Percentiles rank a stretch among this genome's conserved stretches.
These are phyloP conservation scores for Magnaporthiopsis rhizophila DNA, from an alignment of 2,329 filamentous ascomycete genomes.

Conservation along the genomic window DNA sequence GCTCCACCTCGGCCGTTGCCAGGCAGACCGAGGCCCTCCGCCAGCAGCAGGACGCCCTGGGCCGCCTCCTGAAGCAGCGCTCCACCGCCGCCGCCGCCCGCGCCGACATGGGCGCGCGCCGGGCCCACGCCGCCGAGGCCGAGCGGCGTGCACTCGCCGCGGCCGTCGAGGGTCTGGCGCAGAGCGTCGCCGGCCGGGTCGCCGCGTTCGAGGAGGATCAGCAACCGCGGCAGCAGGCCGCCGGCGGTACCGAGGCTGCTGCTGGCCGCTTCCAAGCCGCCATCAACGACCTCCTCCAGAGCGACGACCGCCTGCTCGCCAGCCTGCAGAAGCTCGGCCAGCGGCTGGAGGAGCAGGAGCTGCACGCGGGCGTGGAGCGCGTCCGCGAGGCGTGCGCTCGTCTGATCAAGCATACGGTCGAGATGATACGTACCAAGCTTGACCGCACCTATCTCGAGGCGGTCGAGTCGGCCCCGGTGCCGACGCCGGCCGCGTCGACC, in stretches of 20 bases:
- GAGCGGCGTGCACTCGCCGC: constrained; percentile 32
- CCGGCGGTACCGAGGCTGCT: constrained; percentile 21
- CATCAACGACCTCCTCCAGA: constrained; percentile 41
- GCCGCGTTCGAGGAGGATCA: constrained; percentile 44
- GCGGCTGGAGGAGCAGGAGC: constrained; percentile 47
- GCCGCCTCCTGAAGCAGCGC: constrained; percentile 33
- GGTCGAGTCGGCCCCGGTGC: constrained; percentile 21
- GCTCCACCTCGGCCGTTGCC: constrained; percentile 55
- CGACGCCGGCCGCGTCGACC: constrained; percentile 11
- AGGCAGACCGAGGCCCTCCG: constrained; percentile 55
- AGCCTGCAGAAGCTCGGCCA: constrained; percentile 59
- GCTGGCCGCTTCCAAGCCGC: constrained; percentile 35
- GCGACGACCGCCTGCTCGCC: constrained; percentile 57
- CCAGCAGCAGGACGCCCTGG: constrained; percentile 54
- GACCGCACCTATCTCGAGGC: constrained; percentile 48
- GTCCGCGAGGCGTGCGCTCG: constrained; percentile 53
- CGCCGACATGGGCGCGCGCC: constrained; percentile 24
- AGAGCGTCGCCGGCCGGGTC: constrained; percentile 36
- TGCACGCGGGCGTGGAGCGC: constrained; percentile 43
- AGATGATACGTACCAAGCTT: constrained; percentile 44
- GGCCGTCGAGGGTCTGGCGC: constrained; percentile 41
- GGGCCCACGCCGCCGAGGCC: constrained; percentile 28
- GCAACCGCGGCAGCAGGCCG: constrained; percentile 19
- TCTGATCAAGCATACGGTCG: constrained; percentile 49
- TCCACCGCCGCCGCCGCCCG: no score